Percentiles rank a stretch among this genome's conserved stretches.
These are phyloP conservation scores for Candida easanensis DNA, from an alignment of 805 yeast species.

Conservation along the genomic window DNA sequence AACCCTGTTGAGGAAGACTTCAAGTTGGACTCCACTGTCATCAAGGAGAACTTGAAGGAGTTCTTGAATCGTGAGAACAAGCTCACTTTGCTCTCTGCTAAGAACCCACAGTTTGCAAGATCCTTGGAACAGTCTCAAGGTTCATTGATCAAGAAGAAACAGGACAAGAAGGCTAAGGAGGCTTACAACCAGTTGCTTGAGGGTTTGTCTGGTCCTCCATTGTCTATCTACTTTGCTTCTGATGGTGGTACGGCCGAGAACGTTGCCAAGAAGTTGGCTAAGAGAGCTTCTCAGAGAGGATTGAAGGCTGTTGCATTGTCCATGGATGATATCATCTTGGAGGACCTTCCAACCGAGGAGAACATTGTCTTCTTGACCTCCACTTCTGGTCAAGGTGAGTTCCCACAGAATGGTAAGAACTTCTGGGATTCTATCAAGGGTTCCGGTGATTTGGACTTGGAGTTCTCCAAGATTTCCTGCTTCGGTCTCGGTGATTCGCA, in stretches of 20 bases:
- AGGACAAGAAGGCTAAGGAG: constrained; percentile 64
- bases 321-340: constrained; percentile 61
- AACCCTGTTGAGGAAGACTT: constrained; percentile 62
- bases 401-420: constrained; percentile 73
- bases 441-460: constrained; percentile 65
- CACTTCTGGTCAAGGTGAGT: constrained; percentile 94
- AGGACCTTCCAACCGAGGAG: constrained; percentile 49
- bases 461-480: constrained; percentile 62
- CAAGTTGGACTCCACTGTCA: constrained; percentile 79
- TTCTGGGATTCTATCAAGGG: constrained; percentile 75
- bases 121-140: constrained; percentile 64
- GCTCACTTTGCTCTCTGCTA: constrained; percentile 68
- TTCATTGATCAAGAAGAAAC: constrained; percentile 55
- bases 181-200: constrained; percentile 77
- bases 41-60: constrained; percentile 69
- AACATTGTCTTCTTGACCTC: constrained; percentile 64
- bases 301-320: constrained; percentile 48
- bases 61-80: constrained; percentile 90
- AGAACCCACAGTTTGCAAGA: constrained; percentile 74
- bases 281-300: constrained; percentile 53
- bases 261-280: constrained; percentile 62
- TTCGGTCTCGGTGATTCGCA: constrained; percentile 94
- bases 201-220: constrained; percentile 85
- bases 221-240: constrained; percentile 78
- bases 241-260: constrained; percentile 93